phyloP scores from a whole-genome alignment of 2,329 filamentous ascomycete species.

The Bipolaris oryzae region DNA sequence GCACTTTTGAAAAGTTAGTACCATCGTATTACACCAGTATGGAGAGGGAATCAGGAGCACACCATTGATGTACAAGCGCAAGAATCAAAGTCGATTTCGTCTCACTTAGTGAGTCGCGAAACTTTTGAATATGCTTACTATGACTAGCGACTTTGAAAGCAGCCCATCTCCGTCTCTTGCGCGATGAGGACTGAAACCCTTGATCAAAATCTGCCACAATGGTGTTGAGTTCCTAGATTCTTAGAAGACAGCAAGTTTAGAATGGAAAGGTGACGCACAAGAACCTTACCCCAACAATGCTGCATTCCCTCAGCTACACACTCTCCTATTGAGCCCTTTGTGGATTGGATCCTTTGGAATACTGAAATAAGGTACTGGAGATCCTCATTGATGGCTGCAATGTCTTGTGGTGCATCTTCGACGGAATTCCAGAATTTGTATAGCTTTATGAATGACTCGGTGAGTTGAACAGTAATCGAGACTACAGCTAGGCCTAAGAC shows the following conservation, averaged over 20 bases:
- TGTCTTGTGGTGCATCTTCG: conserved; percentile 21
- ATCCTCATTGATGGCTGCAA: conserved; percentile 20
- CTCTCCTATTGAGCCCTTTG: background rate
- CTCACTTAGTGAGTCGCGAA: conserved; percentile 17
- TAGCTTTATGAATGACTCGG: background rate
- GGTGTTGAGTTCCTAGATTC: background rate
- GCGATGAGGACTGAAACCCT: conserved; percentile 12
- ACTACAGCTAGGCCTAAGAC: background rate
- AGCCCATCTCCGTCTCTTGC: conserved; percentile 11
- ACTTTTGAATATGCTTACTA: conserved; percentile 16
- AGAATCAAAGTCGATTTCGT: conserved; percentile 19
- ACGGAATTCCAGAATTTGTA: conserved; percentile 23
- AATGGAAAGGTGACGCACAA: background rate
- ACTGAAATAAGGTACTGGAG: conserved; percentile 17
- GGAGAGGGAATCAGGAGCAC: background rate
- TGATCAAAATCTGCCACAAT: conserved; percentile 7
- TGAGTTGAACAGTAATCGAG: background rate
- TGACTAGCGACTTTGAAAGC: conserved; percentile 17
- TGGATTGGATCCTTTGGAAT: conserved; percentile 13
- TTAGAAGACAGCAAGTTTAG: background rate
- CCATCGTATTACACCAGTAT: background rate
- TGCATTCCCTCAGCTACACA: conserved; percentile 18
- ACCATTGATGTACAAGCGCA: conserved; percentile 21
- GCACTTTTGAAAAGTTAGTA: background rate
- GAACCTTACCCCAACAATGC: conserved; percentile 18